Evolutionary conservation across 2,329 filamentous ascomycete species (phyloP), one percentile per base, ranked within the genome.

Genomic region (Clonostachys rhizophaga): DNA sequence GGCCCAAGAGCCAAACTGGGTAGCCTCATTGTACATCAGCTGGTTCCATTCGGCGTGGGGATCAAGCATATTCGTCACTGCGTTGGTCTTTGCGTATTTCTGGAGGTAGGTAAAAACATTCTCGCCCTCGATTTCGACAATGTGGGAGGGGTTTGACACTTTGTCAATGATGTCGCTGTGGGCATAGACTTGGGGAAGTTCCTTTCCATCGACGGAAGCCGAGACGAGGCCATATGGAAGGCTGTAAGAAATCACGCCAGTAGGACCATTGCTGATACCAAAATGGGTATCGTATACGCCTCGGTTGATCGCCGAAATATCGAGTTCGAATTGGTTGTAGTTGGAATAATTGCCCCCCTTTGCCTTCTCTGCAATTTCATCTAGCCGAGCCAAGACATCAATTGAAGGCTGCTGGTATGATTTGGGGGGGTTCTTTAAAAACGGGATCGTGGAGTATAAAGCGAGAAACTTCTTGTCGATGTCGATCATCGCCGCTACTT

Each of bases 201-300:
- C 24, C 9, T 30, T 30, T 30, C 24, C 24, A 30, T 30, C 24
- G 24, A 30, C 24, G 9, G 24, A 30, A 10, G 24, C 24, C 24
- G 24, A 30, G 24, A 30, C 24, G 10, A 30, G 24, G 8, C 37
- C 6, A 69, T 60, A 57, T 84, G 50, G 58, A 70, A 62, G 49
- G 46, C 34, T 49, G 49, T 6, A 55, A 47, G 40, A 50, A 7
- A 17, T 17, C 24, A 49, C 14, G 33, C n/a, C 68, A 5, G 73
- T 65, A 52, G 81, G 76, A 3, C 78, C 76, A 13, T 36, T 13
- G 12, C 72, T 63, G 55, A 75, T 82, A 3, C 69, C 64, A 44
- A 85, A 82, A 56, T 89, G 85, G 2, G 82, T 81, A 57, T 89
- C 84, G 53, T 87, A 81, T 5, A 79, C 76, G 20, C 71, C 69